phyloP scores from a whole-genome alignment of 805 yeast genomes.

The Osmozyma mogii region DNA sequence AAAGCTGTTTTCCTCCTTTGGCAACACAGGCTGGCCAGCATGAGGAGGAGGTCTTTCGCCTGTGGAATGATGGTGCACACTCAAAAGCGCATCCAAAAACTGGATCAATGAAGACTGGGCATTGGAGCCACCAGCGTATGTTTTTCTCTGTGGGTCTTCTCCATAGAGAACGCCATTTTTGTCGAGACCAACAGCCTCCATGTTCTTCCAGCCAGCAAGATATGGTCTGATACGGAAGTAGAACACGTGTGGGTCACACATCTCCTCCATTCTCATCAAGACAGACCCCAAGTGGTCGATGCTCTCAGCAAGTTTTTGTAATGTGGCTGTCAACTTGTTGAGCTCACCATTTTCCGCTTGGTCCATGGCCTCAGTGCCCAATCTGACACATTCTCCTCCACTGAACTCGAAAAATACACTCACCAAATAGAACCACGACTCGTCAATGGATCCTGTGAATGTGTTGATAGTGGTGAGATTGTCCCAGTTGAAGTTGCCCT shows the following conservation, averaged over 20 bases:
- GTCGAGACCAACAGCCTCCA: constrained; percentile 74
- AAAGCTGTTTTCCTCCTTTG: constrained; percentile 35
- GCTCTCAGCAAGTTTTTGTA: constrained; percentile 64
- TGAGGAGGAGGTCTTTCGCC: constrained; percentile 44
- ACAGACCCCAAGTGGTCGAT: constrained; percentile 69
- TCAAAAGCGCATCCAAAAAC: constrained; percentile 68
- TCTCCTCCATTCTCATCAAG: constrained; percentile 78
- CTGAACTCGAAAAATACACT: constrained; percentile 78
- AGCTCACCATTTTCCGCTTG: constrained; percentile 43
- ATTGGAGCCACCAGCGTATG: constrained; percentile 83
- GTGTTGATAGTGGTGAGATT: constrained; percentile 74
- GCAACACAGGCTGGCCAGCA: constrained; percentile 5
- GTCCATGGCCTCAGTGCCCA: constrained; percentile 61
- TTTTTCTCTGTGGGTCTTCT: constrained; percentile 44
- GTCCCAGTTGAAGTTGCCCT: constrained; percentile 29
- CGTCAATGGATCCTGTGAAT: constrained; percentile 86
- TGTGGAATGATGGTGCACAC: constrained; percentile 71
- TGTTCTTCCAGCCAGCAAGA: constrained; percentile 90
- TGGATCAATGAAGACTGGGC: constrained; percentile 91
- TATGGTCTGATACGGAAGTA: constrained; percentile 82
- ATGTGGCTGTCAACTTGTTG: constrained; percentile 30
- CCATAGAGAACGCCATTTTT: constrained; percentile 74
- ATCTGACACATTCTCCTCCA: constrained; percentile 64
- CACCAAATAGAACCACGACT: constrained; percentile 88
- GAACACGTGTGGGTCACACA: constrained; percentile 91